Evolutionary conservation across 176 grass and related monocot genomes (phyloP), one percentile per base, ranked within the genome.

Genomic region (Bonia amplexicaulis): DNA sequence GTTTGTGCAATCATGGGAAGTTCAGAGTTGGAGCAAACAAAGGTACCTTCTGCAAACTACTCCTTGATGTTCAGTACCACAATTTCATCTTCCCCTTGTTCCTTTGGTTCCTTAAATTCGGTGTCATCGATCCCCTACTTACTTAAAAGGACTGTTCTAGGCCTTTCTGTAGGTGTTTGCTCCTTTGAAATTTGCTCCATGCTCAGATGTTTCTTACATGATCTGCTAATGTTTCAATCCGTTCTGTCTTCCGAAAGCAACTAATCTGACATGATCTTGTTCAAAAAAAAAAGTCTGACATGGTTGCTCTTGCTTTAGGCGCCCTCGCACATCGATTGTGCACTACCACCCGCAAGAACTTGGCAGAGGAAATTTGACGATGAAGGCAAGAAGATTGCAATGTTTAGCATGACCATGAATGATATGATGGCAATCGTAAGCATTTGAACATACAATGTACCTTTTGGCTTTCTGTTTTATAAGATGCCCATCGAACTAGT

Each of bases 361-460:
- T 95, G 93, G 93, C 68, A 95, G 60, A 95, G 87, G 35, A 82
- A 71, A 37, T 46, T 95, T 40, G 46, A 84, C 11, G 88, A 95
- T 80, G 79, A 95, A 47, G 93, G 89, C 23, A 95, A 90, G 89
- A 95, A 95, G 69, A 23, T 88, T 22, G 26, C 78, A 16, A 81
- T 79, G 80, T 78, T 92, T 27, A 84, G 54, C 81, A 46, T 90
- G 60, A 73, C 82, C 80, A 66, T 73, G 84, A 64, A 33, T n/a
- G 93, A 95, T 70, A 39, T 90, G 20, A 2, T 88, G 1, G 22
- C 64, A 16, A 4, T 95, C 31, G 93, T 95, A 89, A 88, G 90
- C n/a, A 48, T 65, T 60, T 69, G 7, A 35, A 25, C 9, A 80
- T 10, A 27, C 13, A 26, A 9, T 40, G 15, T 20, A 63, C 3